Evolutionary conservation across 2,329 filamentous ascomycete species (phyloP), one percentile per base, ranked within the genome.

Genomic region (Ceratocystiopsis brevicomis): DNA sequence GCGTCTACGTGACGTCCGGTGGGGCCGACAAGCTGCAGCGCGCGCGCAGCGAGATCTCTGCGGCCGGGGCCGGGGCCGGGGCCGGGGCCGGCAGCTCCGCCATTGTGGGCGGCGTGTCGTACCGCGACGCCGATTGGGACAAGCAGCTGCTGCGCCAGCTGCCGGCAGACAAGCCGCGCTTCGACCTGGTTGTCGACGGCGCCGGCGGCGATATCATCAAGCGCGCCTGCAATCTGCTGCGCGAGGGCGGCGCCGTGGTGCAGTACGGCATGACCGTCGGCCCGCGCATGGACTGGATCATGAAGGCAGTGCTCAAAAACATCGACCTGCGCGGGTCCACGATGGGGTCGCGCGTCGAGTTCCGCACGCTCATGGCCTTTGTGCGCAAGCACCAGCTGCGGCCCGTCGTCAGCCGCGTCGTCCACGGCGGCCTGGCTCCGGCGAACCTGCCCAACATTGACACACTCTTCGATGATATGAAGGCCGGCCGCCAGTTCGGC

Each of bases 281-380:
- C 0, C 87, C 88, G 1, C 84, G 80, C 62, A 88, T 93, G 78
- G 76, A 83, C 42, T 95, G 83, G 71, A 54, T 73, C 13, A 94
- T 95, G 82, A 61, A 67, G 47, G 86, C 86, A 0, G 81, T 90
- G 14, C 61, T 96, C 47, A 82, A 79, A 59, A 94, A 96, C 54
- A 72, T 95, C 43, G 88, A 96, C 52, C 68, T 96, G 25, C 72
- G 73, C 40, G 88, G 90, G 16, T 78, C 74, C 14, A 95, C 87
- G 0, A 94, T 96, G 87, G 88, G 88, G 1, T 93, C 84, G 25
- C 71, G 82, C 38, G 77, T 74, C 55, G 90, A 96, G 61, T 96
- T 95, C 55, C 66, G 66, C n/a, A 83, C 90, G 18, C 94, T 96
- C 85, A 69, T 95, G 13, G 47, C 42, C 30, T 53, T 94, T 61